A percentile compares a stretch with the other conserved stretches of the same genome.
These are phyloP conservation scores for Cicer judaicum DNA, from an alignment of 306 rosid genomes.

Conservation along the genomic window DNA sequence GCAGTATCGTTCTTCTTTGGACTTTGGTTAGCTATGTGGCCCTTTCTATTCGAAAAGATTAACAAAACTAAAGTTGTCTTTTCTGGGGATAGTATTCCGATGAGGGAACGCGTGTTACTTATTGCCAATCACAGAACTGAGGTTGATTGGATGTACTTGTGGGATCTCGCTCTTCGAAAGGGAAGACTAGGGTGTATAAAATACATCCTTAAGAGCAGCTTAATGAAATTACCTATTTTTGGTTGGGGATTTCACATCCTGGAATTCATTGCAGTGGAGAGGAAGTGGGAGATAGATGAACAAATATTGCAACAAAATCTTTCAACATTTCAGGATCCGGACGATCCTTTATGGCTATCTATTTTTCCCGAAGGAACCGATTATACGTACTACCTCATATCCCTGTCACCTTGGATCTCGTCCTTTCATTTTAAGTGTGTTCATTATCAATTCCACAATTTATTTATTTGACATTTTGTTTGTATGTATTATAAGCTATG, in stretches of 20 bases:
- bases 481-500: conserved; percentile 31
- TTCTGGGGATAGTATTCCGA: conserved; percentile 77
- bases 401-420: conserved; percentile 39
- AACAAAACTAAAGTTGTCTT: conserved; percentile 82
- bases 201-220: conserved; percentile 88
- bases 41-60: conserved; percentile 80
- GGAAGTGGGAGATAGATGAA: conserved; percentile 93
- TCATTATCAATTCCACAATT: conserved; percentile 26
- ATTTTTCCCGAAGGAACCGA: conserved; percentile 99
- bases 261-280: conserved; percentile 92
- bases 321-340: conserved; percentile 65
- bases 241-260: conserved; percentile 97
- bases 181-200: conserved; percentile 81
- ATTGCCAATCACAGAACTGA: conserved; percentile 94
- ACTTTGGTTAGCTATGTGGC: conserved; percentile 89
- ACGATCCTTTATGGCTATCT: conserved; percentile 86
- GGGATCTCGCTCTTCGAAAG: conserved; percentile 89
- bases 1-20: conserved; percentile 68
- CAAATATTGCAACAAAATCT: conserved; percentile 58
- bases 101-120: conserved; percentile 77
- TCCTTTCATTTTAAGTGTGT: conserved; percentile 28
- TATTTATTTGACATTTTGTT: conserved; percentile 10
- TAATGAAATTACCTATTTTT: conserved; percentile 89
- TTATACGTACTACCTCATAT: conserved; percentile 66
- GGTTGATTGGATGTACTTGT: conserved; percentile 99